Evolutionary conservation across 805 yeast genomes (phyloP), one percentile per base, ranked within the genome.

Genomic region (Kazachstania bromeliacearum): DNA sequence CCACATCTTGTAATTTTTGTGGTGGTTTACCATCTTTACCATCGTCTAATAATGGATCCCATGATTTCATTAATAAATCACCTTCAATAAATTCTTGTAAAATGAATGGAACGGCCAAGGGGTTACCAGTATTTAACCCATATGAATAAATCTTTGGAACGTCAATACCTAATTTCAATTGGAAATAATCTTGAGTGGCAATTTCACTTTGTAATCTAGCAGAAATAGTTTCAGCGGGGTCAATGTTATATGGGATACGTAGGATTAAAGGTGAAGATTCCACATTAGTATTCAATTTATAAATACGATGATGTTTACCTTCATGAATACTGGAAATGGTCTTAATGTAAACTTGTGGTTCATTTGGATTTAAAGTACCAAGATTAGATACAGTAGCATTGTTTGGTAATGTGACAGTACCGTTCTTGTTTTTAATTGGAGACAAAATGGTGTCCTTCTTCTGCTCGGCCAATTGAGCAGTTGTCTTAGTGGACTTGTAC

Each of bases 271-370:
- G 63, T 46, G 74, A 79, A 2, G 64, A 77, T 35, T 75, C 71
- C 8, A 50, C 29, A 44, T 72, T 72, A 37, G 87, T 65, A 15
- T 74, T 73, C 26, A 87, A 63, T 55, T 80, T 77, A 62, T 88
- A 89, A 41, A 89, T 67, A 55, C 95, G 73, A 63, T 89, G 89
- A 56, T 85, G 96, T 62, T 85, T 85, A 37, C 97, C 98, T 59
- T 89, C 97, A 53, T 85, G 95, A 41, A 85, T 71, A 37, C 94
- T 80, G 40, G 84, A 74, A 55, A 89, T 75, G 33, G 88, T 77
- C 50, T 76, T 78, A 46, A 85, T 67, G 35, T 66, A 59, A 22
- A 75, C 55, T 12, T 21, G 33, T 18, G 63, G 63, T 40, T 71
- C 72, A 20, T 60, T 64, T 3, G 67, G 65, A 28, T 60, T 62